Evolutionary conservation across 805 yeast species (phyloP), one percentile per base, ranked within the genome.

Genomic region (Wickerhamiella nectarea): DNA sequence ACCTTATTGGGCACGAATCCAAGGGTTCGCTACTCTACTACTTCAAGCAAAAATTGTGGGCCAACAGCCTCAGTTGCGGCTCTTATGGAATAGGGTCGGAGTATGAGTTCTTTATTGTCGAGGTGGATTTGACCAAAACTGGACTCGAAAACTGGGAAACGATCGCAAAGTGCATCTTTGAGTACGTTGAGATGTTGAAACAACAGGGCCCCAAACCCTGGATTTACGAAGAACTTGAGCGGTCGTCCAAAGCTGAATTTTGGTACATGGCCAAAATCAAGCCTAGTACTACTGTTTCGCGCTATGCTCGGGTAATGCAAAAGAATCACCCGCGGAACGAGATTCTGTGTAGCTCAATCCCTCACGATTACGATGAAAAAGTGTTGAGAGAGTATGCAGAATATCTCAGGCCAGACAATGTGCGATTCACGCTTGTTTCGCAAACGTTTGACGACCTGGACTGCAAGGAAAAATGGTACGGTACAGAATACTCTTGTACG

Each of bases 1-100:
- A 91, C 59, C 66, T 91, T 43, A 64, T 89, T 38, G 97, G 97
- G 34, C 97, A 89, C 60, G 98, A 89, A 64, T 82, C 91, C 38
- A 70, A 78, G 39, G 97, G 97, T 1, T 85, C 95, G 1, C 59
- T 89, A 15, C 67, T 85, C 28, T 72, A 77, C 45, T 71, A 69
- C 50, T 71, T 89, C 51, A 89, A 85, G 62, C 58, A 64, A 26
- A 65, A 71, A 50, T 81, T 87, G 11, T 82, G 87, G 85, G 94
- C 89, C 6, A 80, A 74, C 51, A 78, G 74, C 14, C 68, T 89
- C 42, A 74, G 85, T 29, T 76, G 86, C 26, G 95, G 95, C 7
- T 70, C 74, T 34, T 53, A 56, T 39, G 65, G 58, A 43, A 69
- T 75, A 51, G 70, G 73, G 28, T 68, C 75, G 37, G 91, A 80